phyloP scores from a whole-genome alignment of 345 rosid genomes.

The Barbarea vulgaris region DNA sequence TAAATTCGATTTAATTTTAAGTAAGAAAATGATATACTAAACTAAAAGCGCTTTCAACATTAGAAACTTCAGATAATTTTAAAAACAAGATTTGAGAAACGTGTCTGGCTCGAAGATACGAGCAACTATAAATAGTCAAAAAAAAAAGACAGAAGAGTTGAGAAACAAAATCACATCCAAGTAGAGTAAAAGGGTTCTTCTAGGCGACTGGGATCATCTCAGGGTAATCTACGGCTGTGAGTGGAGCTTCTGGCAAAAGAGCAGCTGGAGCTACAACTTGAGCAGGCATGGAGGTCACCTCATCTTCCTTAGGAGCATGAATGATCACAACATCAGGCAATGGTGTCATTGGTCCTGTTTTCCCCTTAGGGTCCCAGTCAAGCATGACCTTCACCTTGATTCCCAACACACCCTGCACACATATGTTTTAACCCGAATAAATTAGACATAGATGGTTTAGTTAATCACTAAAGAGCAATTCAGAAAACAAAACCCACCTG shows the following conservation, averaged over 20 bases:
- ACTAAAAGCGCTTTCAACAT: background rate
- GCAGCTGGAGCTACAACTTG: slow-evolving; percentile 15
- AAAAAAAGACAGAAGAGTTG: background rate
- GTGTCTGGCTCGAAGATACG: background rate
- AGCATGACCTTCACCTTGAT: slow-evolving; percentile 79
- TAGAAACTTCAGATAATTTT: background rate
- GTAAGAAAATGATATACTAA: background rate
- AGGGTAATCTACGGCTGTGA: slow-evolving; percentile 47
- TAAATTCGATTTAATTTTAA: background rate
- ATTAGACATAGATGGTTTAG: background rate
- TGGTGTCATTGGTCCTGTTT: slow-evolving; percentile 66
- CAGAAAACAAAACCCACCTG: slow-evolving; percentile 48
- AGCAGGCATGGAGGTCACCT: background rate
- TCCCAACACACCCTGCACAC: slow-evolving; percentile 65
- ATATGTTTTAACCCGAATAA: background rate
- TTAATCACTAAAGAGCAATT: background rate
- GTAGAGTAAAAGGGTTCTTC: background rate
- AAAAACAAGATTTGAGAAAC: background rate
- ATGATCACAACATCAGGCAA: slow-evolving; percentile 78
- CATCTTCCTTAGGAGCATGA: slow-evolving; percentile 79
- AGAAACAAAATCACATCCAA: background rate
- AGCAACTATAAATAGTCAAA: slow-evolving; percentile 11
- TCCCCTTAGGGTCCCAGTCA: slow-evolving; percentile 81
- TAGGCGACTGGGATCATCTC: slow-evolving; percentile 47
- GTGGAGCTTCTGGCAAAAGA: slow-evolving; percentile 26